Conservation (phyloP, 1,139 yeast genomes). For the Candida buenavistaensis region DNA sequence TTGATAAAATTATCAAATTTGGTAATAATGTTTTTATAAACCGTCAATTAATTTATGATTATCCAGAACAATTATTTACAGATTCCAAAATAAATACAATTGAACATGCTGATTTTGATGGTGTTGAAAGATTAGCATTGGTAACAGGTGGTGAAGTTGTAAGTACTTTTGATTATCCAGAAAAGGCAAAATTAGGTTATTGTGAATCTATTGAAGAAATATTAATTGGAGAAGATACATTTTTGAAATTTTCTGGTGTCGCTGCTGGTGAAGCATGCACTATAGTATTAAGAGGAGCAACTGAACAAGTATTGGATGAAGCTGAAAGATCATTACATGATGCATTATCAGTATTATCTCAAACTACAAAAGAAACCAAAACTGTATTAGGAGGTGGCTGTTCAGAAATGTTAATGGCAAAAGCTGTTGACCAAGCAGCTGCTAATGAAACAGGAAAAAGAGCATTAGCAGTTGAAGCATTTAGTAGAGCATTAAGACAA, state of each 20-base stretch:
- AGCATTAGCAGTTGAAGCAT: conserved; percentile 91
- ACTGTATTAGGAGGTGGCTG: conserved; percentile 98
- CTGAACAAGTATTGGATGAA: conserved; percentile 93
- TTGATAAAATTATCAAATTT: conserved; percentile 79
- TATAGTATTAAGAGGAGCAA: conserved; percentile 93
- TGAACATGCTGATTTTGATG: conserved; percentile 98
- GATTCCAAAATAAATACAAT: conserved; percentile 87
- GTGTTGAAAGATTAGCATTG: conserved; percentile 92
- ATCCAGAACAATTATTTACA: conserved; percentile 93
- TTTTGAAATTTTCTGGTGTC: conserved; percentile 89
- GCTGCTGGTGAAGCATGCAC: conserved; percentile 97
- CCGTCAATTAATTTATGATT: conserved; percentile 94
- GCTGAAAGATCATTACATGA: conserved; percentile 97
- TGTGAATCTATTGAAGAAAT: conserved; percentile 91
- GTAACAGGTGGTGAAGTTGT: conserved; percentile 99
- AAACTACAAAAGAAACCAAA: conserved; percentile 92
- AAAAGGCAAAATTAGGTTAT: conserved; percentile 77
- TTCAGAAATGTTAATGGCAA: conserved; percentile 97
- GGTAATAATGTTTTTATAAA: conserved; percentile 90
- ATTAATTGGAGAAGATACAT: conserved; percentile 85
- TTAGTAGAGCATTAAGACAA: conserved; percentile 91
- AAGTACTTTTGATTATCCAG: conserved; percentile 94
- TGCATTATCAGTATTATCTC: conserved; percentile 92
- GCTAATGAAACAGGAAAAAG: conserved; percentile 93
- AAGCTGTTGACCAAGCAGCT: conserved; percentile 94